phyloP scores from a whole-genome alignment of 192 early-diverging fungal species.

The Backusella tuberculispora region DNA sequence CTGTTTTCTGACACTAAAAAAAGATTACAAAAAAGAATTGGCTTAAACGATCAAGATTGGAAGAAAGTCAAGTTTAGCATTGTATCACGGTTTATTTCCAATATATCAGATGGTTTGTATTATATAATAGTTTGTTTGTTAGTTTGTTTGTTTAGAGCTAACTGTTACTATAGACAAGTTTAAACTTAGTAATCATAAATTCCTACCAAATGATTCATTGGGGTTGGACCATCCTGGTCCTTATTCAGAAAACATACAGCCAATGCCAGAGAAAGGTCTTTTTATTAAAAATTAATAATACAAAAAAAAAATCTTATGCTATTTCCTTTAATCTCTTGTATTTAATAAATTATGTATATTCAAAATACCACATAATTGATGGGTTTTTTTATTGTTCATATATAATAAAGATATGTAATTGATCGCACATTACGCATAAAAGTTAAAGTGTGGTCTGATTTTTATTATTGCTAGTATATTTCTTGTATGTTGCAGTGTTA shows the following conservation, averaged over 20 bases:
- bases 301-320: background rate
- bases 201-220: conserved; percentile 42
- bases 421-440: no score
- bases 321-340: background rate
- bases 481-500: no score
- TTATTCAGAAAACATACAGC: background rate
- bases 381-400: no score
- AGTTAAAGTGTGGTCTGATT: no score
- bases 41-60: conserved; percentile 83
- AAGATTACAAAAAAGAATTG: conserved; percentile 69
- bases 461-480: no score
- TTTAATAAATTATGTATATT: no score
- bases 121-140: conserved; percentile 8
- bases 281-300: conserved; percentile 29
- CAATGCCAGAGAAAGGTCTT: conserved; percentile 13
- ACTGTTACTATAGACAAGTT: conserved; percentile 27
- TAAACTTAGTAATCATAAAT: conserved; percentile 43
- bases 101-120: background rate
- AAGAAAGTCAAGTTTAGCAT: conserved; percentile 64
- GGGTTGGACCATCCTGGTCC: conserved; percentile 53
- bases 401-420: no score
- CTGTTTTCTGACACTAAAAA: conserved; percentile 68
- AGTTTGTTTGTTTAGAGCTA: background rate
- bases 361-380: background rate
- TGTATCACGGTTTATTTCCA: conserved; percentile 24